phyloP scores from a whole-genome alignment of 805 yeast genomes.

The Ogataea dorogensis region DNA sequence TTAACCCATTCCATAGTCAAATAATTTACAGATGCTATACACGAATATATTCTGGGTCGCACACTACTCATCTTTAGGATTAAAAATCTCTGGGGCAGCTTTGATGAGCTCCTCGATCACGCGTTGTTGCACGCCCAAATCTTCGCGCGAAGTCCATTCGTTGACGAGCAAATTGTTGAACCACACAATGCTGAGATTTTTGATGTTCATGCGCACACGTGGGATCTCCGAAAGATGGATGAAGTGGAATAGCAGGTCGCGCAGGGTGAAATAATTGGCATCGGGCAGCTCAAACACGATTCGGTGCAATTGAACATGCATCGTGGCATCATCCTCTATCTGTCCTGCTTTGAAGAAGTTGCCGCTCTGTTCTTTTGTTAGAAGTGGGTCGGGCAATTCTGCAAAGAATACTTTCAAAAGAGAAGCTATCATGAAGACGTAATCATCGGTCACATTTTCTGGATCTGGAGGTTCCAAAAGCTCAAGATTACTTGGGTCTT shows the following conservation, averaged over 20 bases:
- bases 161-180: slow-evolving; percentile 83
- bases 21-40: neutral
- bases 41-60: neutral
- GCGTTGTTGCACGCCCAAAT: slow-evolving; percentile 41
- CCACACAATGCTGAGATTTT: slow-evolving; percentile 88
- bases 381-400: slow-evolving; percentile 81
- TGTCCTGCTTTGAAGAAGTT: slow-evolving; percentile 69
- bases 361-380: slow-evolving; percentile 61
- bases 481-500: slow-evolving; percentile 63
- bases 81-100: slow-evolving; percentile 77
- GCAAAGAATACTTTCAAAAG: slow-evolving; percentile 81
- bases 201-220: slow-evolving; percentile 78
- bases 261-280: slow-evolving; percentile 88
- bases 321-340: slow-evolving; percentile 53
- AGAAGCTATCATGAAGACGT: slow-evolving; percentile 85
- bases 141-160: slow-evolving; percentile 58
- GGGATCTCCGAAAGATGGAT: slow-evolving; percentile 35
- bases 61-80: slow-evolving; percentile 28
- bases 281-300: slow-evolving; percentile 89
- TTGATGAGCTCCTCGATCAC: slow-evolving; percentile 81
- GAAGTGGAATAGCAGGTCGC: slow-evolving; percentile 83
- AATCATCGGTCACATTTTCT: slow-evolving; percentile 64
- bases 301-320: slow-evolving; percentile 79
- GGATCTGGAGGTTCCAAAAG: slow-evolving; percentile 55
- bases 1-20: slow-evolving; percentile 5